A percentile compares a stretch with the other conserved stretches of the same genome.
phyloP scores from a whole-genome alignment of 495 filamentous ascomycete genomes.

The Neurospora sp. region DNA sequence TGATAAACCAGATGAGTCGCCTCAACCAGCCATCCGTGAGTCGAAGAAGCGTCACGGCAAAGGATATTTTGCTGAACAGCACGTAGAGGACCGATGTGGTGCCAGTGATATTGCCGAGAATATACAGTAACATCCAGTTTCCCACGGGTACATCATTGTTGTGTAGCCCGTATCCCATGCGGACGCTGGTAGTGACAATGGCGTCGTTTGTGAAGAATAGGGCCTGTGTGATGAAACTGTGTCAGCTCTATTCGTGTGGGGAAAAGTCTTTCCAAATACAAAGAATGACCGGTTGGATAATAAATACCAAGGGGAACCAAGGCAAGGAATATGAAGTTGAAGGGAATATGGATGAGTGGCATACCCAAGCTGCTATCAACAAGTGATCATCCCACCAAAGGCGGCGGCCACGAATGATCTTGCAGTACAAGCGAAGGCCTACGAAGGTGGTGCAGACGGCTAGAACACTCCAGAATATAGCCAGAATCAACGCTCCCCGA shows the following conservation, averaged over 20 bases:
- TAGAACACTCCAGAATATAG: not conserved
- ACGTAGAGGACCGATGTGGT: conserved; percentile 15
- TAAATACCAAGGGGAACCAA: not conserved
- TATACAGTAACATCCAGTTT: conserved; percentile 6
- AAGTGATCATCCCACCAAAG: conserved; percentile 27
- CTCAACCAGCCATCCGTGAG: conserved; percentile 11
- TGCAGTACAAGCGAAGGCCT: conserved; percentile 20
- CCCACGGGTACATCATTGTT: conserved; percentile 2
- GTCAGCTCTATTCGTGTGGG: not conserved
- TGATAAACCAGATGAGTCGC: conserved; percentile 12
- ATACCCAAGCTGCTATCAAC: conserved; percentile 21
- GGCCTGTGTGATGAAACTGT: conserved; percentile 1
- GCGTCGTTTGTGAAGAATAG: conserved; percentile 6
- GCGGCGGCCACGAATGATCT: conserved; percentile 9
- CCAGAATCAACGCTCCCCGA: not conserved
- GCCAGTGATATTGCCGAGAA: conserved; percentile 13
- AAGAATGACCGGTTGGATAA: not conserved
- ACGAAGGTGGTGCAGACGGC: conserved; percentile 8
- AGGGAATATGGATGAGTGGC: not conserved
- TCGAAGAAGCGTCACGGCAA: conserved; percentile 17
- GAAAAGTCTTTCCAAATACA: not conserved
- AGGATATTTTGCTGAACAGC: conserved; percentile 15
- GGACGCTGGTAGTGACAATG: conserved; percentile 1
- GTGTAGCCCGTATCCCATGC: conserved; percentile 12
- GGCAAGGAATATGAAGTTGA: not conserved